Evolutionary conservation across 768 basidiomycete genomes (phyloP).

Genomic region (Lactarius sanguifluus): DNA sequence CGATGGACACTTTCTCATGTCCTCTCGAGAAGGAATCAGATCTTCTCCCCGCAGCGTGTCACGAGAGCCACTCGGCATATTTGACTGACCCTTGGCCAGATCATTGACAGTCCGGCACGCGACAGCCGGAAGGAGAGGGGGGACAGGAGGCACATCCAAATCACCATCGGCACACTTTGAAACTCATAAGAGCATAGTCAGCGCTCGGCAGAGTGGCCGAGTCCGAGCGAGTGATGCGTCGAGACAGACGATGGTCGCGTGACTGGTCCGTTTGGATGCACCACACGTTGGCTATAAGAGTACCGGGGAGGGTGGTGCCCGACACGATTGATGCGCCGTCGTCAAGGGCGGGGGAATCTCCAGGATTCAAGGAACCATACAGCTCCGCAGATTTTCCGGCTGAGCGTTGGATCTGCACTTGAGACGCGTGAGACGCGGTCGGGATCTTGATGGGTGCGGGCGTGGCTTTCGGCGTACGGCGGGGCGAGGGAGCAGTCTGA

Average conservation of each 20-base stretch:
- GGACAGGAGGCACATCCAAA: slow-evolving; percentile 10
- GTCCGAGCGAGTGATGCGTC: slow-evolving; percentile 25
- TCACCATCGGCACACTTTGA: neutral
- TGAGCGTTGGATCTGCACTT: slow-evolving; percentile 21
- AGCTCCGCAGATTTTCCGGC: slow-evolving; percentile 5
- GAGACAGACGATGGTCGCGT: slow-evolving; percentile 18
- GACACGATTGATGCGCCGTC: slow-evolving; percentile 24
- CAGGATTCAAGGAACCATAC: neutral
- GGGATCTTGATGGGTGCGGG: slow-evolving; percentile 29
- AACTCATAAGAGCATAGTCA: slow-evolving; percentile 7
- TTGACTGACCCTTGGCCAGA: neutral
- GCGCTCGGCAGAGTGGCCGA: slow-evolving; percentile 27
- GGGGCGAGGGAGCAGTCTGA: neutral
- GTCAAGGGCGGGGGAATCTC: slow-evolving; percentile 19
- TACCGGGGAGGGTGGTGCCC: slow-evolving; percentile 25
- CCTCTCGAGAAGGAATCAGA: neutral
- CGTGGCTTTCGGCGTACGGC: slow-evolving; percentile 10
- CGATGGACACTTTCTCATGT: neutral
- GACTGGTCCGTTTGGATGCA: slow-evolving; percentile 12
- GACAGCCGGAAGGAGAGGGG: slow-evolving; percentile 4
- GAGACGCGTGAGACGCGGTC: neutral
- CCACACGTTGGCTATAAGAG: slow-evolving; percentile 20
- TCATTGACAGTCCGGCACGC: neutral
- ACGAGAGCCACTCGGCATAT: neutral
- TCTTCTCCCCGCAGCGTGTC: neutral